Percentiles rank a stretch among this genome's conserved stretches.
phyloP scores from a whole-genome alignment of 768 basidiomycete species.

The Brasilioporus rufonigricans region DNA sequence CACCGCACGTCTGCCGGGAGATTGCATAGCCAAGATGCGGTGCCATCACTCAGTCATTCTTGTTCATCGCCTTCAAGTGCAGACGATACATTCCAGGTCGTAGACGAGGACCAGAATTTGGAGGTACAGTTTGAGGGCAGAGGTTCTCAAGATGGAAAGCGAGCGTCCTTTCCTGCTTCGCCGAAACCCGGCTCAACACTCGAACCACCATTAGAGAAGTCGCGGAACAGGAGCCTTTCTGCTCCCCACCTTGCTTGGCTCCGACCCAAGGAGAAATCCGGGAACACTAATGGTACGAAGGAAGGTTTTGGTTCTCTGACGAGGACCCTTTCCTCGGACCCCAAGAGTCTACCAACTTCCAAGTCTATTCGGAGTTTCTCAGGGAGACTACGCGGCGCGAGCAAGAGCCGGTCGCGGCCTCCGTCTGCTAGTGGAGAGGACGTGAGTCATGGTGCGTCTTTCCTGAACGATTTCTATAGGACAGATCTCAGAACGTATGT shows the following conservation, averaged over 20 bases:
- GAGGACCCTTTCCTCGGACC: constrained; percentile 20
- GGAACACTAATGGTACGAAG: constrained; percentile 3
- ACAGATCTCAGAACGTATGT: background rate
- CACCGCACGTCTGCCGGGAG: constrained; percentile 72
- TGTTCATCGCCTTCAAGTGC: constrained; percentile 25
- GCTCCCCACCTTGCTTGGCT: constrained; percentile 63
- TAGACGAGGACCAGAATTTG: background rate
- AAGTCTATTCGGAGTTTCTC: constrained; percentile 20
- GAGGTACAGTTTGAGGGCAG: constrained; percentile 1
- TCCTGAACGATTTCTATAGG: background rate
- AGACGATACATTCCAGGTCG: background rate
- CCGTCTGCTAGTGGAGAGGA: constrained; percentile 10
- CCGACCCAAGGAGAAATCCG: constrained; percentile 31
- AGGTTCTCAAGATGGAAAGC: constrained; percentile 16
- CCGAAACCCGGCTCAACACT: constrained; percentile 9
- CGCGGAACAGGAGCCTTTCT: constrained; percentile 51
- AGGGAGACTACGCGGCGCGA: constrained; percentile 20
- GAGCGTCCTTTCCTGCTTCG: constrained; percentile 19
- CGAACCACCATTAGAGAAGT: constrained; percentile 21
- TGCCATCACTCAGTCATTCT: constrained; percentile 36
- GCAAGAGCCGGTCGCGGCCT: constrained; percentile 18
- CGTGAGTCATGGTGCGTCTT: constrained; percentile 17
- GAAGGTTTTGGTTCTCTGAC: constrained; percentile 6
- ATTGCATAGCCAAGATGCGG: constrained; percentile 77
- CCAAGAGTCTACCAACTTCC: constrained; percentile 3